Percentiles rank a stretch among this genome's conserved stretches.
phyloP scores from a whole-genome alignment of 2,329 filamentous ascomycete genomes.

The Trichophyton mentagrophytes region DNA sequence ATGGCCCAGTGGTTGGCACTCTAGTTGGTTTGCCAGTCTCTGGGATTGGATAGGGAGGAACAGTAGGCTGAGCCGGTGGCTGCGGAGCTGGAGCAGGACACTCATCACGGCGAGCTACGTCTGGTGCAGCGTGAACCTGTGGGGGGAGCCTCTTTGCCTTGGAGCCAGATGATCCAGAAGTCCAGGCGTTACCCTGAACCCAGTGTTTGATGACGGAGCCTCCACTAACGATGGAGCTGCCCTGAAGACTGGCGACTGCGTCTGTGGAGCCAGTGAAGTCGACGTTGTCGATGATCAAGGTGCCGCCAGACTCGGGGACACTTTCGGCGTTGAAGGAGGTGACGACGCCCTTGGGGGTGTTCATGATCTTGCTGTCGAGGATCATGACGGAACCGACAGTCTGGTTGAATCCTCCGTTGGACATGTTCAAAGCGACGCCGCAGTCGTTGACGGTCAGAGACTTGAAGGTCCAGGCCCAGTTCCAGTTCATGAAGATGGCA shows the following conservation, averaged over 20 bases:
- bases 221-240: constrained; percentile 53
- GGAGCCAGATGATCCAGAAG: constrained; percentile 14
- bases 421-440: constrained; percentile 66
- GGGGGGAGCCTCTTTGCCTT: constrained; percentile 7
- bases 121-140: neutral
- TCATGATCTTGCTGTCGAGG: constrained; percentile 64
- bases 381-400: constrained; percentile 76
- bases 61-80: neutral
- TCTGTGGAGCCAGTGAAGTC: constrained; percentile 60
- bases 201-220: constrained; percentile 58
- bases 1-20: constrained; percentile 3
- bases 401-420: constrained; percentile 49
- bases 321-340: constrained; percentile 56
- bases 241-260: constrained; percentile 50
- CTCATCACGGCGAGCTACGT: neutral
- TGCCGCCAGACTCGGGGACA: constrained; percentile 59
- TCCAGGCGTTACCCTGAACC: constrained; percentile 68
- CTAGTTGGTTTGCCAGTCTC: constrained; percentile 2
- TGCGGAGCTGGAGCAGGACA: neutral
- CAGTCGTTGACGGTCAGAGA: constrained; percentile 62
- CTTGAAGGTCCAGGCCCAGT: constrained; percentile 77
- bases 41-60: neutral
- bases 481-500: constrained; percentile 82
- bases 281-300: constrained; percentile 77
- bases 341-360: constrained; percentile 62